Base-by-base conservation (phyloP, 1,284 basidiomycete genomes). In the Phellopilus nigrolimitatus region DNA sequence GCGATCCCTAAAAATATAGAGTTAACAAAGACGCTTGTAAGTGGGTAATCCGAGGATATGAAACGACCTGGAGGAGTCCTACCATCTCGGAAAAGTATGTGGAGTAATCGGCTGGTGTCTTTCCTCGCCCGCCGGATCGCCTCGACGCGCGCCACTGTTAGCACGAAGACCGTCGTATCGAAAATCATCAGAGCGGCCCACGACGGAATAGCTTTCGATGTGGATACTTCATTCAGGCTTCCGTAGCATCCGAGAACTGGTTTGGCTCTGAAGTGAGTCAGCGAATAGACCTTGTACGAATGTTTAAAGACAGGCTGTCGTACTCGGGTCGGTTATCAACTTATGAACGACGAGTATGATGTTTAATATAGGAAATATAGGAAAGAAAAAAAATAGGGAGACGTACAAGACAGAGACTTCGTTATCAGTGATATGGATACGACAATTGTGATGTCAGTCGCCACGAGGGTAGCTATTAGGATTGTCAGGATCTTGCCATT, bases 301-400 rank as follows among this genome's bases (percentile, higher is more conserved):
- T 6, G 9, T 5, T 9, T 7, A 6, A 15, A 17, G 5, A 39
- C 7, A 22, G 15, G 17, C 7, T 15, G 19, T 6, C 43, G 9
- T 46, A 46, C 49, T 25, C 27, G 9, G 49, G 44, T n/a, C 44
- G 31, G n/a, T 44, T 8, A 27, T 45, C 25, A n/a, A 45, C 49
- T 44, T n/a, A 28, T 3, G 21, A 17, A 42, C 25, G 15, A 24
- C 17, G 22, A 22, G 12, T 13, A n/a, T 13, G 47, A 41, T 30
- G 17, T 37, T 30, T 31, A 22, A 25, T 38, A 19, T 31, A 19
- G 8, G 12, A 22, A 8, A 24, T 22, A 25, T 30, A n/a, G 27
- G 28, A 7, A 10, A n/a, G 15, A 0, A 22, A 19, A 9, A 15
- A 10, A 17, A 15, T 7, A 6, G 34, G 17, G 28, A 22, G 13